phyloP scores from a whole-genome alignment of 306 rosid genomes.

The Hippophae tibetana region DNA sequence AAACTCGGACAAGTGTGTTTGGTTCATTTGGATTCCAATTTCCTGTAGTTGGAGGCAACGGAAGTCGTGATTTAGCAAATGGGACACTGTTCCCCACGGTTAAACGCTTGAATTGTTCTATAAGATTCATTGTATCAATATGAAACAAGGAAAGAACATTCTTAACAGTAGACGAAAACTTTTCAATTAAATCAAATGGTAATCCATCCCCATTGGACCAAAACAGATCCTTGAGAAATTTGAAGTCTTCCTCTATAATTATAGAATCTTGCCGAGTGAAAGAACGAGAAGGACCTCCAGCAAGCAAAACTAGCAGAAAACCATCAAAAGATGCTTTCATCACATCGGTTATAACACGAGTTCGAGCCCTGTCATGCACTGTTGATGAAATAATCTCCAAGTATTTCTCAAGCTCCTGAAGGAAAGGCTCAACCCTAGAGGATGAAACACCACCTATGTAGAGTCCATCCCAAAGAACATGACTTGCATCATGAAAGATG shows the following conservation, averaged over 20 bases:
- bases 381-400: conserved; percentile 81
- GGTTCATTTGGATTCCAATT: conserved; percentile 80
- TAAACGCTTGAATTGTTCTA: conserved; percentile 49
- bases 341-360: conserved; percentile 69
- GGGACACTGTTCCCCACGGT: conserved; percentile 44
- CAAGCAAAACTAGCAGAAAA: conserved; percentile 66
- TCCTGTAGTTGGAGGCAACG: conserved; percentile 71
- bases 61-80: conserved; percentile 60
- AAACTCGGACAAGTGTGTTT: conserved; percentile 68
- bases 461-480: conserved; percentile 70
- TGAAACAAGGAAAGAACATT: conserved; percentile 46
- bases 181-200: conserved; percentile 64
- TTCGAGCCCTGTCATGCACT: conserved; percentile 77
- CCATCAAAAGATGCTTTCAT: conserved; percentile 90
- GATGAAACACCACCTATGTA: conserved; percentile 58
- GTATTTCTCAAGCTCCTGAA: conserved; percentile 73
- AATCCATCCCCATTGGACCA: conserved; percentile 97
- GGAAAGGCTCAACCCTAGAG: conserved; percentile 68
- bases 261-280: conserved; percentile 55
- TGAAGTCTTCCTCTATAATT: conserved; percentile 73
- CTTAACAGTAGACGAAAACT: conserved; percentile 42
- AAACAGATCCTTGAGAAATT: conserved; percentile 65
- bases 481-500: conserved; percentile 55
- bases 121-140: conserved; percentile 39
- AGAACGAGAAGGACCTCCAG: conserved; percentile 85